A percentile compares a stretch with the other conserved stretches of the same genome.
Conservation (phyloP, 2,329 filamentous ascomycete species). For the Cryphonectria carpinicola region DNA sequence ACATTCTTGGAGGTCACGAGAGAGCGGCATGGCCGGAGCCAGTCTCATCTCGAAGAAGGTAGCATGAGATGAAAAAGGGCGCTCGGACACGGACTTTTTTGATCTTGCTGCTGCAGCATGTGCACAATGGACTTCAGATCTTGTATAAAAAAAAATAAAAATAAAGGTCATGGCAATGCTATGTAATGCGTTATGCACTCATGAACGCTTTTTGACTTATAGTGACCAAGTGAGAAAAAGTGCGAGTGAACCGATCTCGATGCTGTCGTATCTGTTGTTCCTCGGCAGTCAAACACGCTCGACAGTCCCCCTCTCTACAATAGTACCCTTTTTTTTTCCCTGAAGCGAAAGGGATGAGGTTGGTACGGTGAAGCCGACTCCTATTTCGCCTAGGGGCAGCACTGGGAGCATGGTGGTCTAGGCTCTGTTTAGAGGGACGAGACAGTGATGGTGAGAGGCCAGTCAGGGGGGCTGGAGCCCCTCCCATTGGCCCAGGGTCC, state of each 20-base stretch:
- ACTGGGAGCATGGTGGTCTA: conserved; percentile 28
- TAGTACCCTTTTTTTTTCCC: not conserved
- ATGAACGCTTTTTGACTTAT: not conserved
- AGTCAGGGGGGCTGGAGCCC: conserved; percentile 11
- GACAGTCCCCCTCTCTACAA: not conserved
- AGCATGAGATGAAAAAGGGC: not conserved
- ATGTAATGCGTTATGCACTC: not conserved
- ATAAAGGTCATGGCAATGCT: not conserved
- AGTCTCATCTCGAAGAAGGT: not conserved
- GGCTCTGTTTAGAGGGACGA: conserved; percentile 2
- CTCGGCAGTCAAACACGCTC: not conserved
- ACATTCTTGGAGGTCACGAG: not conserved
- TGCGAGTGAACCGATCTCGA: not conserved
- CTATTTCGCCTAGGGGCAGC: conserved; percentile 23
- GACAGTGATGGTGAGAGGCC: not conserved
- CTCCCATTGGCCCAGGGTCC: conserved; percentile 13
- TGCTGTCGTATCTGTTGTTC: not conserved
- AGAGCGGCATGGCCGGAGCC: not conserved
- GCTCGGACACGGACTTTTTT: not conserved
- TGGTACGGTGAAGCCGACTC: conserved; percentile 27
- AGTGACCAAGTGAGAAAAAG: not conserved
- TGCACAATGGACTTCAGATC: not conserved
- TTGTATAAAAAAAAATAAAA: not conserved
- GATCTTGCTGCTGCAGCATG: not conserved
- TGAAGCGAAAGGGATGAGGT: conserved; percentile 17